Percentiles rank a stretch among this genome's conserved stretches.
Conservation (phyloP, 2,329 filamentous ascomycete genomes). For the Camptophora hylomeconis region DNA sequence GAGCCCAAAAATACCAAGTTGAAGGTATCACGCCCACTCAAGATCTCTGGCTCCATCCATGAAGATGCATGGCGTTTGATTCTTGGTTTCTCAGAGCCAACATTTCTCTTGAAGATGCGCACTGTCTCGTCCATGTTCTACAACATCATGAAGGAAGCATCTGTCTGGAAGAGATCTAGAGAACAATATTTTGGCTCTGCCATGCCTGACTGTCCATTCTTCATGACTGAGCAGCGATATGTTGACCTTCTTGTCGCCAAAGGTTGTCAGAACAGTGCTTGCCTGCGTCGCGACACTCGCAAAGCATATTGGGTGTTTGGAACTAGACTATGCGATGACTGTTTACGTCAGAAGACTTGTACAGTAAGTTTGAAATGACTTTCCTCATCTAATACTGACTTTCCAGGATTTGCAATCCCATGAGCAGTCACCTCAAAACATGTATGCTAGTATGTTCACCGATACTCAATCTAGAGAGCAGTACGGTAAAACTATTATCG, state of each 20-base stretch:
- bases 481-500: not conserved
- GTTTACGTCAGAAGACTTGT: slow-evolving; percentile 12
- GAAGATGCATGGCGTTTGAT: slow-evolving; percentile 15
- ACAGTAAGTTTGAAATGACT: too few species aligned
- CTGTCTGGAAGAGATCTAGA: slow-evolving; percentile 15
- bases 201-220: slow-evolving; percentile 12
- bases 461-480: not conserved
- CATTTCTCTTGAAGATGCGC: slow-evolving; percentile 12
- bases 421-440: too few species aligned
- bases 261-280: slow-evolving; percentile 15
- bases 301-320: slow-evolving; percentile 16
- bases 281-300: slow-evolving; percentile 9
- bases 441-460: too few species aligned
- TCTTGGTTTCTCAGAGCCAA: slow-evolving; percentile 13
- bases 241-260: slow-evolving; percentile 14
- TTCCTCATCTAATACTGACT: too few species aligned
- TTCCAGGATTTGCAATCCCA: too few species aligned
- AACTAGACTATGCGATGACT: slow-evolving; percentile 13
- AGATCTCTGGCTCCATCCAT: too few species aligned
- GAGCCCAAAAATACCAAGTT: too few species aligned
- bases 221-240: slow-evolving; percentile 15
- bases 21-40: too few species aligned
- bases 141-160: slow-evolving; percentile 9
- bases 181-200: slow-evolving; percentile 8
- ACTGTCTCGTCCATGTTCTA: slow-evolving; percentile 11